Evolutionary conservation across 495 filamentous ascomycete species (phyloP).

Genomic region (Hypoxylon crocopeplum): DNA sequence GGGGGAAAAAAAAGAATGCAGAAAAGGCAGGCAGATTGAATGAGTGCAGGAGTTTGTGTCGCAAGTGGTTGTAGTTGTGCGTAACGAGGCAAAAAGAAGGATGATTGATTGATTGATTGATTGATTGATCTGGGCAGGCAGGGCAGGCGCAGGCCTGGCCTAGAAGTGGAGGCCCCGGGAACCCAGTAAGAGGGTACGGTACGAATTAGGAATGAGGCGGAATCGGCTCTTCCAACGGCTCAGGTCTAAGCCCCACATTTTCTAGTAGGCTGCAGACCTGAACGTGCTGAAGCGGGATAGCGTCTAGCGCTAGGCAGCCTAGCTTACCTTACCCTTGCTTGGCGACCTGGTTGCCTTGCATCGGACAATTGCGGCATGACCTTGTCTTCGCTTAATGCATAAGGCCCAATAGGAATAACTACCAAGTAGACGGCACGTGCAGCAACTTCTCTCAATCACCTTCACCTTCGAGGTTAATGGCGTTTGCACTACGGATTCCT

Average conservation of each 20-base stretch:
- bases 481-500: too few relatives aligned
- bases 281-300: conserved; percentile 5
- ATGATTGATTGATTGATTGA: conserved; percentile 16
- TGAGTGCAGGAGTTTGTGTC: conserved; percentile 1
- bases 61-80: conserved; percentile 1
- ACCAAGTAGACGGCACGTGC: conserved; percentile 14
- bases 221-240: conserved; percentile 8
- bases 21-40: conserved; percentile 1
- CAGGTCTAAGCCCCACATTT: conserved; percentile 1
- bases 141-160: neutral
- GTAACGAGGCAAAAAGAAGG: conserved; percentile 14
- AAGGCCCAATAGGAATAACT: neutral
- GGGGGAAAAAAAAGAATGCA: conserved; percentile 22
- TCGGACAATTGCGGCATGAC: conserved; percentile 27
- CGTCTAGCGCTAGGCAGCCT: neutral
- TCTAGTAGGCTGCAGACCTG: neutral
- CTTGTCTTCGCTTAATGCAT: conserved; percentile 9
- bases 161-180: too few relatives aligned
- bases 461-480: too few relatives aligned
- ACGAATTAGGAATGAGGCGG: conserved; percentile 29
- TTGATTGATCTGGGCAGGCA: conserved; percentile 9
- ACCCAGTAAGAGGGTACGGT: neutral
- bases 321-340: neutral
- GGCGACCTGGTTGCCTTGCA: conserved; percentile 28
- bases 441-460: too few relatives aligned